Evolutionary conservation across 352 stramenopile species (phyloP).

Genomic region (Blastocystis sp.): DNA sequence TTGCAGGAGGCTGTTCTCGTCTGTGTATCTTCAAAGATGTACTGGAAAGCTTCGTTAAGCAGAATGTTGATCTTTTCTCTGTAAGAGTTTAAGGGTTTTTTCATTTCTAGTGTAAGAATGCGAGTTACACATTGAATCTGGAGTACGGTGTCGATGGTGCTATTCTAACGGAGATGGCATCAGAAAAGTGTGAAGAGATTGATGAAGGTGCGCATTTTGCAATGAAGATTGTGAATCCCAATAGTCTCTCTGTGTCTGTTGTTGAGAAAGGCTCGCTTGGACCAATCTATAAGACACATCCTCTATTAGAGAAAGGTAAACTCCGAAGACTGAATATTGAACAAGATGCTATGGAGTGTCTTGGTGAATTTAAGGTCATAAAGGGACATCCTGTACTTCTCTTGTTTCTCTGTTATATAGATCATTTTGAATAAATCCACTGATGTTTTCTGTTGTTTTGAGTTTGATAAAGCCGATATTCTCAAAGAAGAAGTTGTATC

Average conservation of each 20-base stretch:
- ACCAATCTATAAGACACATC: background rate
- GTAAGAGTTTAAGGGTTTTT: background rate
- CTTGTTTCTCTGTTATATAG: background rate
- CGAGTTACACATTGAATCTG: background rate
- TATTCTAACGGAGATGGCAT: background rate
- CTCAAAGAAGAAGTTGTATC: background rate
- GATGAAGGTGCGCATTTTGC: background rate
- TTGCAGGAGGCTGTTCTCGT: background rate
- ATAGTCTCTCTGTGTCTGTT: background rate
- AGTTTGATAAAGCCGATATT: background rate
- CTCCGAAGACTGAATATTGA: background rate
- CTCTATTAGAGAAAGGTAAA: background rate
- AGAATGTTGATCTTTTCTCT: background rate
- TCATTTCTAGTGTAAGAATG: background rate
- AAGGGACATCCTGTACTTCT: background rate
- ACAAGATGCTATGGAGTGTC: background rate
- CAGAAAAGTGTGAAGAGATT: background rate
- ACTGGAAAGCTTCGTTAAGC: background rate
- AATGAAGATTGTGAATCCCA: background rate
- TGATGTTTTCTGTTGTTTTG: background rate
- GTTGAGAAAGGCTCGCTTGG: background rate
- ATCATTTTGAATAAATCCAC: background rate
- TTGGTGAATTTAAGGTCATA: background rate
- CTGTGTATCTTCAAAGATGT: background rate
- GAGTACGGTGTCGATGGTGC: background rate